These are phyloP conservation scores for Colletotrichum somersetense DNA, from an alignment of 2,329 filamentous ascomycete species.

Conservation along the genomic window DNA sequence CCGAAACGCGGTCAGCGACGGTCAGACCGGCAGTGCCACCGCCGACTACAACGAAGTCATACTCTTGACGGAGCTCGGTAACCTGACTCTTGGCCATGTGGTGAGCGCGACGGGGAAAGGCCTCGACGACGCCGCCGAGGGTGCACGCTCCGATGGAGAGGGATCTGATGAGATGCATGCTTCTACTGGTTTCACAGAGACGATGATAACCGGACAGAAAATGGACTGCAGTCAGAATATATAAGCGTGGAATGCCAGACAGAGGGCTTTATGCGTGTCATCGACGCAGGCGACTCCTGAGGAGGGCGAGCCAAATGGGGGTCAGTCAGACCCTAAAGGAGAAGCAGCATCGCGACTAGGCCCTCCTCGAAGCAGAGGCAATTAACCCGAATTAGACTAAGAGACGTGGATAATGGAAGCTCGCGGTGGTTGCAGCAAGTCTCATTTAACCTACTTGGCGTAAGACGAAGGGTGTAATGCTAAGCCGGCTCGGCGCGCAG, in stretches of 20 bases:
- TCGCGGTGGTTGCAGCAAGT: background rate
- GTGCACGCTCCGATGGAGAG: background rate
- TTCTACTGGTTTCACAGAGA: background rate
- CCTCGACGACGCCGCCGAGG: conserved; percentile 34
- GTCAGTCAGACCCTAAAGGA: background rate
- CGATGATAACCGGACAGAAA: fast-evolving
- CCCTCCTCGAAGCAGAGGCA: no score
- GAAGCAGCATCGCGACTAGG: no score
- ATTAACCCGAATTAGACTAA: background rate
- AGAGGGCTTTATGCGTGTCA: no score
- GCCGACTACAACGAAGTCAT: conserved; percentile 50
- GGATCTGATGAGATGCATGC: background rate
- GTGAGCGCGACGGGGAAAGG: conserved; percentile 40
- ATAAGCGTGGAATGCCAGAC: no score
- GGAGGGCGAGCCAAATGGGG: background rate
- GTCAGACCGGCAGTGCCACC: conserved; percentile 51
- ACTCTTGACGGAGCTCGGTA: conserved; percentile 46
- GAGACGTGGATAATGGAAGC: background rate
- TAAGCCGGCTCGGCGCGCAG: background rate
- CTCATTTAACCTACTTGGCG: background rate
- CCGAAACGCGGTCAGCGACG: conserved; percentile 50
- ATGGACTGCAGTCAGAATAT: background rate
- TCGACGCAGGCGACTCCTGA: background rate
- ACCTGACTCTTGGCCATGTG: conserved; percentile 44
- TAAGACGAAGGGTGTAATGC: background rate